phyloP scores from a whole-genome alignment of 1,284 basidiomycete genomes.

The Sphaerobolus stellatus region DNA sequence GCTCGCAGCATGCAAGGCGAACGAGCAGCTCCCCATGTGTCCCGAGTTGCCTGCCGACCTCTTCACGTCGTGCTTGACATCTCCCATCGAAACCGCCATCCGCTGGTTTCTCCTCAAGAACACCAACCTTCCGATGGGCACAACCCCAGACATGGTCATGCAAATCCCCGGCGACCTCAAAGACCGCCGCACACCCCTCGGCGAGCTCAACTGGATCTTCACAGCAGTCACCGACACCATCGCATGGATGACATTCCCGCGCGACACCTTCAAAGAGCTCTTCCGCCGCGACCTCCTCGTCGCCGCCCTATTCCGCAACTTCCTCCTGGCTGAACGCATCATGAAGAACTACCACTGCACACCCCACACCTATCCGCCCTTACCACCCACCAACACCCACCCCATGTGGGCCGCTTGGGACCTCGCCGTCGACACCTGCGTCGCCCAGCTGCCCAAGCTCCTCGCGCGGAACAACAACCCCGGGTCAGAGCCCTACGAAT shows the following conservation, averaged over 20 bases:
- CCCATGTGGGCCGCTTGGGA: slow-evolving; percentile 98
- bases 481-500: slow-evolving; percentile 56
- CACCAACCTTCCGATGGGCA: slow-evolving; percentile 69
- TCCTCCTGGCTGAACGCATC: slow-evolving; percentile 93
- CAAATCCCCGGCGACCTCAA: slow-evolving; percentile 96
- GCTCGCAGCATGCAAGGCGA: slow-evolving; percentile 90
- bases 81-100: slow-evolving; percentile 96
- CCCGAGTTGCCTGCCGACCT: slow-evolving; percentile 96
- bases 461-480: slow-evolving; percentile 57
- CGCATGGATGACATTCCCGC: slow-evolving; percentile 96
- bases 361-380: slow-evolving; percentile 88
- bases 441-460: slow-evolving; percentile 90
- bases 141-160: slow-evolving; percentile 90
- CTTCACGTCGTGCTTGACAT: slow-evolving; percentile 97
- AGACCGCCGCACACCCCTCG: slow-evolving; percentile 92
- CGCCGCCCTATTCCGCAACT: slow-evolving; percentile 95
- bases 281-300: slow-evolving; percentile 97
- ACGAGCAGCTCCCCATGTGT: slow-evolving; percentile 91
- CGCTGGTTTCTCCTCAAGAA: slow-evolving; percentile 94
- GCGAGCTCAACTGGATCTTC: slow-evolving; percentile 99
- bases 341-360: slow-evolving; percentile 99
- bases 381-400: slow-evolving; percentile 94
- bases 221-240: slow-evolving; percentile 99
- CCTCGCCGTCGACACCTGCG: slow-evolving; percentile 92
- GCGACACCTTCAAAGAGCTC: slow-evolving; percentile 89